Base-by-base conservation (phyloP, 305 asterid genomes). In the Fraxinus floribunda region DNA sequence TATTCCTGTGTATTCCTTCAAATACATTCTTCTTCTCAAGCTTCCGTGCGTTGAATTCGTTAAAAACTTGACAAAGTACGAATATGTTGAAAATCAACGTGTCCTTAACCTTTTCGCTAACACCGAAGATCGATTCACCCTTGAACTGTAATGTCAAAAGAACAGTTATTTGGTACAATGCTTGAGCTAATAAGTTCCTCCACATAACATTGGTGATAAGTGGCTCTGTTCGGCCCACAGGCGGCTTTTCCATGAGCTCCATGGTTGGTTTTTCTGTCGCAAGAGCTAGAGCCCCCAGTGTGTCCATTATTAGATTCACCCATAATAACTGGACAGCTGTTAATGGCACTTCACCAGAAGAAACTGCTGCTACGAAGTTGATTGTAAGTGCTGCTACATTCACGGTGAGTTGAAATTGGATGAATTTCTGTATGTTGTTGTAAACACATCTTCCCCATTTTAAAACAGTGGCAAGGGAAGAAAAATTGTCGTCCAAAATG, bases 401-500 rank as follows among this genome's bases (percentile, higher is more conserved):
- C 3, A 81, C 83, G 0, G 88, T 88, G 15, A 86, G 83, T 85
- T 88, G 88, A 29, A 82, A 88, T 29, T 88, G 91, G 46, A 88
- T 84, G 77, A 82, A 84, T 26, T 84, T 88, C 68, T 85, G 87
- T 4, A 88, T 86, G 80, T 88, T 88, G 83, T 24, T 84, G 73
- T 82, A 80, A 3, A 88, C 86, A n/a, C 84, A 81, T 55, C 90
- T 70, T 20, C 90, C 90, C 86, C 84, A 83, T 30, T 7, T 83
- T 74, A 85, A 2, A 4, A 85, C 85, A 34, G 87, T 84, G 3
- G 32, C 86, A 2, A 84, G 79, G 0, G 89, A 84, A 1, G 86
- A 41, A 3, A 88, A 88, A 3, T 84, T 82, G 13, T 84, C 84
- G 3, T 86, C 86, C 76, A 82, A 9, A 75, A 88, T 88, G 9